Conservation (phyloP, 169 alveolate genomes). For the Babesia divergens region DNA sequence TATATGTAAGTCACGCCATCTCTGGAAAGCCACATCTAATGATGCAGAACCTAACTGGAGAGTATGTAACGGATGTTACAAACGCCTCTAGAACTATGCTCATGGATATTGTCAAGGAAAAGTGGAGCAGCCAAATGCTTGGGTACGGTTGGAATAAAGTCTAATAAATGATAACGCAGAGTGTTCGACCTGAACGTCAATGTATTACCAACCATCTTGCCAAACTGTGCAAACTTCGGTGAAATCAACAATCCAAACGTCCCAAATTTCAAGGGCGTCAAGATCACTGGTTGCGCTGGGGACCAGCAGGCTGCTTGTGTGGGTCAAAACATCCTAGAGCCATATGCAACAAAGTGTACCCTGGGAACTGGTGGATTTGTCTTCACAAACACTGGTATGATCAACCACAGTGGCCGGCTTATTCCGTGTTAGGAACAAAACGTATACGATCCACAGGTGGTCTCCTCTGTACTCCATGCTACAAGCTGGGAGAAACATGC, state of each 20-base stretch:
- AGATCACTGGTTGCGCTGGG: conserved; percentile 87
- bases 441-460: conserved; percentile 81
- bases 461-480: conserved; percentile 88
- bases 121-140: conserved; percentile 85
- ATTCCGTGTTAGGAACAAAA: conserved; percentile 66
- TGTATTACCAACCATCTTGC: conserved; percentile 68
- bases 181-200: conserved; percentile 47
- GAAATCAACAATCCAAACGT: conserved; percentile 42
- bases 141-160: conserved; percentile 59
- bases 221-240: conserved; percentile 74
- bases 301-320: conserved; percentile 91
- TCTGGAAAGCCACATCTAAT: neutral
- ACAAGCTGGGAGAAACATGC: conserved; percentile 72
- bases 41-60: conserved; percentile 71
- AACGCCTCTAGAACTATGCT: conserved; percentile 91
- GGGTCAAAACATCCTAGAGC: conserved; percentile 84
- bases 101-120: conserved; percentile 82
- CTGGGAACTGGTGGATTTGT: conserved; percentile 94
- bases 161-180: neutral
- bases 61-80: conserved; percentile 86
- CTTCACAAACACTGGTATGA: conserved; percentile 78
- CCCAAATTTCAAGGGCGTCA: conserved; percentile 72
- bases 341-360: conserved; percentile 86
- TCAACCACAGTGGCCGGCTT: neutral
- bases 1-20: conserved; percentile 49